These are phyloP conservation scores for Gomphus sp. DNA, from an alignment of 1,284 basidiomycete genomes.

Conservation along the genomic window DNA sequence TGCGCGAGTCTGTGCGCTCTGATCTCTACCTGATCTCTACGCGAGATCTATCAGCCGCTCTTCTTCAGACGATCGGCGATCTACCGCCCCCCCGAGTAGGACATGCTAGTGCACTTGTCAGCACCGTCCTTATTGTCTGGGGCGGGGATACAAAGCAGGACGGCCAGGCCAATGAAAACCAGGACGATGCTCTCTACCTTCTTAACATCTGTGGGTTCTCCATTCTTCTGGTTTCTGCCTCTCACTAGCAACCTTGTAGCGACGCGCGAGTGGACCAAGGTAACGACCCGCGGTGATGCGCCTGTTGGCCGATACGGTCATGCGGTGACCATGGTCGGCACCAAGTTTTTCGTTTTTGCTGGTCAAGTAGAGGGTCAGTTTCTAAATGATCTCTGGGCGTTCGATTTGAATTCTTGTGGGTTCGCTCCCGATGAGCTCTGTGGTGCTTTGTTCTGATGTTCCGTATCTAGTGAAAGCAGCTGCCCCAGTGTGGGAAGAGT, in stretches of 20 bases:
- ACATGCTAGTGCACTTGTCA: slow-evolving; percentile 92
- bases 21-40: slow-evolving; percentile 91
- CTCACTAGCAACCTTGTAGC: slow-evolving; percentile 31
- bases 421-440: neutral
- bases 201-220: slow-evolving; percentile 76
- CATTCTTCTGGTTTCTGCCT: slow-evolving; percentile 3
- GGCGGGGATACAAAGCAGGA: slow-evolving; percentile 91
- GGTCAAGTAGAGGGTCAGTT: slow-evolving; percentile 97
- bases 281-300: slow-evolving; percentile 64
- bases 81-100: slow-evolving; percentile 88
- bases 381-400: slow-evolving; percentile 93
- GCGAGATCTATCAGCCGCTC: slow-evolving; percentile 65
- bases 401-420: slow-evolving; percentile 90
- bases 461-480: slow-evolving; percentile 20
- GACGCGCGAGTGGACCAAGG: slow-evolving; percentile 90
- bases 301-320: slow-evolving; percentile 94
- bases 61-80: slow-evolving; percentile 85
- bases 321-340: slow-evolving; percentile 87
- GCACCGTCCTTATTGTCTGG: slow-evolving; percentile 96
- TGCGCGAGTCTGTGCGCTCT: slow-evolving; percentile 85
- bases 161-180: slow-evolving; percentile 62
- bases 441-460: slow-evolving; percentile 2
- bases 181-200: slow-evolving; percentile 94
- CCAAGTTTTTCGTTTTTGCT: slow-evolving; percentile 92
- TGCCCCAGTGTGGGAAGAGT: slow-evolving; percentile 69